phyloP scores from a whole-genome alignment of 148 eudicot species.

The Rhododendron griersonianum region DNA sequence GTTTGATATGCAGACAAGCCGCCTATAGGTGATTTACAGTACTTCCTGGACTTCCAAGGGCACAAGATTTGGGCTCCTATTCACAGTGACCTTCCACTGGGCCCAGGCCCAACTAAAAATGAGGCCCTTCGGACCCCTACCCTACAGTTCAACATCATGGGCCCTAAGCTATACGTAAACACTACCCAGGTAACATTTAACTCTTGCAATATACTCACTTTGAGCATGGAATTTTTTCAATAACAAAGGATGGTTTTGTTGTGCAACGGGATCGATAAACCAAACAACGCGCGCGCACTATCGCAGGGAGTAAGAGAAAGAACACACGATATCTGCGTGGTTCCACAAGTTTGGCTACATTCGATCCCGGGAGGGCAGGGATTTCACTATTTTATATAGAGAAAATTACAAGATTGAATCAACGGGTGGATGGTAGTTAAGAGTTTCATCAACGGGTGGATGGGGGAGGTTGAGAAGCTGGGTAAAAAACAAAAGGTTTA shows the following conservation, averaged over 20 bases:
- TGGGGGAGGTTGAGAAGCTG: too few species aligned
- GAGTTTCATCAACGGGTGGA: too few species aligned
- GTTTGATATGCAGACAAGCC: conserved; percentile 63
- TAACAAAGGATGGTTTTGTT: background rate
- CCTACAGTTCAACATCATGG: conserved; percentile 61
- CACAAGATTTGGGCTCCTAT: conserved; percentile 80
- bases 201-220: background rate
- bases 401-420: too few species aligned
- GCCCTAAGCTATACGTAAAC: conserved; percentile 70
- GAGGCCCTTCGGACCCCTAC: conserved; percentile 39
- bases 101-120: conserved; percentile 56
- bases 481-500: too few species aligned
- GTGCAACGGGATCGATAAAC: background rate
- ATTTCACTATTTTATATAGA: too few species aligned
- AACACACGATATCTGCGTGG: background rate
- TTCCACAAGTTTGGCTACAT: background rate
- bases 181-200: conserved; percentile 52
- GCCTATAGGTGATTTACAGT: conserved; percentile 58
- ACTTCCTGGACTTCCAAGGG: conserved; percentile 78
- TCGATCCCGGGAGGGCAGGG: too few species aligned
- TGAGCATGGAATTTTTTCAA: background rate
- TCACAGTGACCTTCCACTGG: conserved; percentile 71
- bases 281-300: background rate
- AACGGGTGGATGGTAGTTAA: too few species aligned
- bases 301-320: too few species aligned